These are phyloP conservation scores for Tribonema minus DNA, from an alignment of 108 stramenopile species.

Conservation along the genomic window DNA sequence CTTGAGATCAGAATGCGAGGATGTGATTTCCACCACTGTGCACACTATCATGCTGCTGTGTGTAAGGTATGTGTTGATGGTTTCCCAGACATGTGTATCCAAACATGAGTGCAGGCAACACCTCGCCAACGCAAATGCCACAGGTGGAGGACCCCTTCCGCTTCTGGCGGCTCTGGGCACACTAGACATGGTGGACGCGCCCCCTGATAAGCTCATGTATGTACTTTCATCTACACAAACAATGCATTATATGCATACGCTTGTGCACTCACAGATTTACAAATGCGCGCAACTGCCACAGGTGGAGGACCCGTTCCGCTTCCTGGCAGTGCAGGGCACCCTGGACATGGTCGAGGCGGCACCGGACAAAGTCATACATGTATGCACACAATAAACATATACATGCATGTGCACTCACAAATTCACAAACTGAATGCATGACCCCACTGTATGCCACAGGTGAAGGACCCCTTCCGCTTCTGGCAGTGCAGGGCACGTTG, in stretches of 20 bases:
- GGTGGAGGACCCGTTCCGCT: conserved; percentile 53
- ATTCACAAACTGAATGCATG: too few relatives aligned
- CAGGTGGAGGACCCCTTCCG: conserved; percentile 48
- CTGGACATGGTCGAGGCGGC: conserved; percentile 50
- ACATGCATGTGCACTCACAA: conserved; percentile 46
- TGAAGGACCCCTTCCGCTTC: conserved; percentile 52
- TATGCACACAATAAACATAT: conserved; percentile 33
- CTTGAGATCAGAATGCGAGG: too few relatives aligned
- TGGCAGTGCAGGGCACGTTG: conserved; percentile 43
- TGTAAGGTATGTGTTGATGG: too few relatives aligned
- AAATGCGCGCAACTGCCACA: too few relatives aligned
- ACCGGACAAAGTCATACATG: conserved; percentile 50
- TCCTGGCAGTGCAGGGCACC: conserved; percentile 44
- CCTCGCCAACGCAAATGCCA: too few relatives aligned
- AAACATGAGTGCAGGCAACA: too few relatives aligned
- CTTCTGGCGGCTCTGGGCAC: conserved; percentile 40
- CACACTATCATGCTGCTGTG: too few relatives aligned
- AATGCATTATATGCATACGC: conserved; percentile 32
- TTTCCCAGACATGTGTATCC: too few relatives aligned
- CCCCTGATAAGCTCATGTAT: conserved; percentile 41
- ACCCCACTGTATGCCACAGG: too few relatives aligned
- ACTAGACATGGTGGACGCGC: conserved; percentile 43
- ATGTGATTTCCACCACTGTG: too few relatives aligned
- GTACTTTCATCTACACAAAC: conserved; percentile 5
- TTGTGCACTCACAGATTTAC: conserved; percentile 39